Evolutionary conservation across 1,284 basidiomycete genomes (phyloP).

Genomic region (Rhodotorula sp.): DNA sequence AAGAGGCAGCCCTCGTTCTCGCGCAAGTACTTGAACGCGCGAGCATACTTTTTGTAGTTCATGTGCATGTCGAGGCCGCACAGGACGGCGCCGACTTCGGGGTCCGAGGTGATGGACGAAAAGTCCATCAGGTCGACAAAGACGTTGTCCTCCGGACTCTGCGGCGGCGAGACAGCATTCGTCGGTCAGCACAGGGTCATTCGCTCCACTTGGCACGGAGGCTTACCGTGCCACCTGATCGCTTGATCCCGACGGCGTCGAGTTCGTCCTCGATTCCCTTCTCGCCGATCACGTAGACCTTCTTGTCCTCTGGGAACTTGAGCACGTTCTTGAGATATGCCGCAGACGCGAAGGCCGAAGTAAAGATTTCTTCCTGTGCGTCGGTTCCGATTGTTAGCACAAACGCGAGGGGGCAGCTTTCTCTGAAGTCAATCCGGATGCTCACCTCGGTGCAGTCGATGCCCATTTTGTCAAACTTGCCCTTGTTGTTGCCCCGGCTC

Average conservation of each 20-base stretch:
- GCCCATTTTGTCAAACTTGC: constrained; percentile 87
- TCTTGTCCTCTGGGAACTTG: constrained; percentile 73
- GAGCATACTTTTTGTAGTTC: constrained; percentile 92
- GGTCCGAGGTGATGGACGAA: constrained; percentile 65
- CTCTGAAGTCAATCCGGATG: constrained; percentile 27
- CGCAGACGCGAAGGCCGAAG: constrained; percentile 91
- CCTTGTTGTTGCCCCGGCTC: constrained; percentile 80
- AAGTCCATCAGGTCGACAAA: constrained; percentile 71
- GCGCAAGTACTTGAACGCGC: constrained; percentile 83
- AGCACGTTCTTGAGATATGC: constrained; percentile 90
- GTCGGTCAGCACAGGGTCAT: not conserved
- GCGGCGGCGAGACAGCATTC: not conserved
- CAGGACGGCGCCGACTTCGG: constrained; percentile 81
- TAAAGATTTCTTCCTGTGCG: constrained; percentile 86
- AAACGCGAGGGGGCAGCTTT: no score
- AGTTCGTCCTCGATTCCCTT: constrained; percentile 91
- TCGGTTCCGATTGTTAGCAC: no score
- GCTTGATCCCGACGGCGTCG: constrained; percentile 73
- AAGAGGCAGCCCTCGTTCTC: constrained; percentile 72
- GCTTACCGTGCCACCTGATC: constrained; percentile 80
- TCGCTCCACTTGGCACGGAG: no score
- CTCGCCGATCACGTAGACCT: constrained; percentile 96
- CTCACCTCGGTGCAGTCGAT: constrained; percentile 79
- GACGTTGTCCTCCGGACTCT: constrained; percentile 82
- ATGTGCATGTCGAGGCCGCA: constrained; percentile 55